Base-by-base conservation (phyloP, 2,329 filamentous ascomycete genomes). In the Fusarium transvaalense region DNA sequence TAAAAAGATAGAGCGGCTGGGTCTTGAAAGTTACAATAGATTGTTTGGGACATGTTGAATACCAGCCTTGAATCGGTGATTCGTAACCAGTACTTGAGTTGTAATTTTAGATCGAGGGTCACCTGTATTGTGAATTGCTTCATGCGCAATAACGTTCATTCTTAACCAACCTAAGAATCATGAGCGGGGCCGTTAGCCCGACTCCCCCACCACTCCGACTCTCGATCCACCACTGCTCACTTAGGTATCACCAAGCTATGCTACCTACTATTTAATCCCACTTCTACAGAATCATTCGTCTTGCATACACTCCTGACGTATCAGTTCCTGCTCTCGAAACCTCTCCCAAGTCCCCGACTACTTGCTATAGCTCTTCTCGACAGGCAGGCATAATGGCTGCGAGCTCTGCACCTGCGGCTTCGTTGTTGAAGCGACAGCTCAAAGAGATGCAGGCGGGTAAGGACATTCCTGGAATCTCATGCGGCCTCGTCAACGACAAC, bases 381-480 rank as follows among this genome's bases (percentile, higher is more conserved):
- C 41, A 13, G 25, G 10, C 39, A 61, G 25, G 48, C 19, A 68
- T 25, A 45, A 74, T 74, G 72, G 51, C 69, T 46, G 61, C 72
- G 29, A 74, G 61, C 52, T 71, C 69, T 48, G 83, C 82, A 65
- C 88, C 89, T 12, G 89, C 92, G 15, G 92, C 89, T 21, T 85
- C 90, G 65, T 88, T 98, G 69, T 88, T 99, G 46, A 84, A 87
- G 73, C 89, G 92, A 59, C 95, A 98, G 82, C 88, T 98, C 70
- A 97, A 97, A 83, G 91, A 97, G 78, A 98, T 99, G 89, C 93
- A 97, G 81, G 89, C 87, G 25, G 91, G 93, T 78, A 95, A 94
- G 77, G 94, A 97, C 79, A 91, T 98, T 46, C 93, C 93, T 0
- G 96, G 95, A 54, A 97, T 98, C 76, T 97, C 94, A 66, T 97